A percentile compares a stretch with the other conserved stretches of the same genome.
These are phyloP conservation scores for Podaxis sp. DNA, from an alignment of 768 basidiomycete genomes.

Conservation along the genomic window DNA sequence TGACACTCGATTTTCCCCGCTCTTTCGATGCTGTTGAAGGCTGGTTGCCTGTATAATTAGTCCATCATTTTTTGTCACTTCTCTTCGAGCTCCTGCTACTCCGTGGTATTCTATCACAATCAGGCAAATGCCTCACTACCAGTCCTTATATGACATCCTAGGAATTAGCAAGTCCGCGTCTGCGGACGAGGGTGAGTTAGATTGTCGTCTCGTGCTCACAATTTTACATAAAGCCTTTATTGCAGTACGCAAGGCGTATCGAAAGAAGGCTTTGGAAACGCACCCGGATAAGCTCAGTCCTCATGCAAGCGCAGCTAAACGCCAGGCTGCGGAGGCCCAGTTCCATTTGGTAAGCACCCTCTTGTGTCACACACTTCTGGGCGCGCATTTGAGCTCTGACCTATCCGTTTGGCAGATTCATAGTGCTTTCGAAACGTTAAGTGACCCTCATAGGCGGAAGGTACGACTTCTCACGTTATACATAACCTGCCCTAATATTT, in stretches of 20 bases:
- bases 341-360: conserved; percentile 55
- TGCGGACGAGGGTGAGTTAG: conserved; percentile 50
- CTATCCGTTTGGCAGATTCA: conserved; percentile 44
- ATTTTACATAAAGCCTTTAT: not conserved
- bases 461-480: conserved; percentile 31
- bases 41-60: conserved; percentile 9
- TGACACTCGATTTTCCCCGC: not conserved
- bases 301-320: conserved; percentile 48
- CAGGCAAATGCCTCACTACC: conserved; percentile 8
- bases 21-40: conserved; percentile 7
- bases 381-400: not conserved
- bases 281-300: conserved; percentile 73
- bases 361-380: not conserved
- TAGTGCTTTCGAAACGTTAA: conserved; percentile 60
- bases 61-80: not conserved
- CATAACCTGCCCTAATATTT: not conserved
- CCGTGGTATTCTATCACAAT: not conserved
- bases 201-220: not conserved
- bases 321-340: conserved; percentile 51
- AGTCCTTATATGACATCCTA: conserved; percentile 41
- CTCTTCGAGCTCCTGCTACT: not conserved
- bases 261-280: conserved; percentile 65
- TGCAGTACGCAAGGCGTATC: conserved; percentile 67
- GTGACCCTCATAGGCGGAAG: conserved; percentile 54
- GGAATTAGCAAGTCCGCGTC: conserved; percentile 44